These are phyloP conservation scores for Actinomortierella ambigua DNA, from an alignment of 371 early-diverging fungal genomes.

Conservation along the genomic window DNA sequence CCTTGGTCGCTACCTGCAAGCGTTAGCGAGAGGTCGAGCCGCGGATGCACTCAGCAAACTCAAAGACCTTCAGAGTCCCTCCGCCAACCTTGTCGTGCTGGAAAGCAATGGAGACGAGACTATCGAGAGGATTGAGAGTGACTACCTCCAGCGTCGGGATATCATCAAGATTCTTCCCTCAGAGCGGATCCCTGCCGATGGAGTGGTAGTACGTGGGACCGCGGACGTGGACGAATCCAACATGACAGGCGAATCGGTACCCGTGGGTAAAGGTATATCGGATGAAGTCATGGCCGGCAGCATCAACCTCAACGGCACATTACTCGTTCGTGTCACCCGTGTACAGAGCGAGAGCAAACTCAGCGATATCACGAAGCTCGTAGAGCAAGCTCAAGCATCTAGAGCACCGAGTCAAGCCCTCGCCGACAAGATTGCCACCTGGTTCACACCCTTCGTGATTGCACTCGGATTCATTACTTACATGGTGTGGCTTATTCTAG, in stretches of 20 bases:
- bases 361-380: constrained; percentile 9
- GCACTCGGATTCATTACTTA: constrained; percentile 5
- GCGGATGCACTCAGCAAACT: constrained; percentile 11
- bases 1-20: constrained; percentile 12
- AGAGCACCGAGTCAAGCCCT: constrained; percentile 14
- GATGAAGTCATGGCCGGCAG: constrained; percentile 13
- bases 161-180: constrained; percentile 20
- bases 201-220: constrained; percentile 7
- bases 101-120: constrained; percentile 3
- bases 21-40: constrained; percentile 11
- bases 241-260: constrained; percentile 17
- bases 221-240: constrained; percentile 21
- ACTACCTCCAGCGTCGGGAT: constrained; percentile 17
- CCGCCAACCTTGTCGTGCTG: constrained; percentile 12
- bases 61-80: constrained; percentile 11
- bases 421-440: constrained; percentile 14
- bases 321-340: constrained; percentile 9
- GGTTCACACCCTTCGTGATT: constrained; percentile 17
- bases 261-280: constrained; percentile 7
- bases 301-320: constrained; percentile 14
- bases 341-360: constrained; percentile 16
- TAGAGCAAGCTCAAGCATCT: constrained; percentile 14
- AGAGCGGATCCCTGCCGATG: constrained; percentile 11
- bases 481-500: constrained; percentile 11
- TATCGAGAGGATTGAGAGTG: constrained; percentile 11